Conservation (phyloP, 2,329 filamentous ascomycete species). For the Verticillium longisporum region DNA sequence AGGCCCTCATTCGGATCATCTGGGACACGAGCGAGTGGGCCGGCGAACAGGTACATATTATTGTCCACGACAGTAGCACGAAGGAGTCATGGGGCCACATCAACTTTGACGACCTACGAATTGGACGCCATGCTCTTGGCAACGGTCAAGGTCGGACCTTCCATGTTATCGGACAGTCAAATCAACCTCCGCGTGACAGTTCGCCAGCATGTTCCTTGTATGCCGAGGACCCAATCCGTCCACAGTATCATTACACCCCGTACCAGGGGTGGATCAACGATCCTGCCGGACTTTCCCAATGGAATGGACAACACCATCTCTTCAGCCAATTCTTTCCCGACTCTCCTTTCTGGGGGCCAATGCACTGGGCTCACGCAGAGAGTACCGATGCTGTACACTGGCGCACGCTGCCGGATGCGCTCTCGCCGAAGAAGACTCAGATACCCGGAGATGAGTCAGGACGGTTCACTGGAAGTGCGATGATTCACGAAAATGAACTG, state of each 20-base stretch:
- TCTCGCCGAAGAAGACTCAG: conserved; percentile 9
- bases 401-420: conserved; percentile 15
- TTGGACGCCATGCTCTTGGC: conserved; percentile 17
- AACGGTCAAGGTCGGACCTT: conserved; percentile 17
- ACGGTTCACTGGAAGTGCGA: conserved; percentile 17
- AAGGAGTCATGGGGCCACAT: conserved; percentile 18
- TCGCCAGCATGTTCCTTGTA: conserved; percentile 13
- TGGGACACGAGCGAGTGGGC: conserved; percentile 22
- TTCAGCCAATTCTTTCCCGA: conserved; percentile 18
- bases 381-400: conserved; percentile 18
- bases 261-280: conserved; percentile 22
- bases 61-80: conserved; percentile 17
- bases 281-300: conserved; percentile 16
- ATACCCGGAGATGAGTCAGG: conserved; percentile 13
- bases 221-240: conserved; percentile 16
- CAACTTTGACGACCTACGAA: conserved; percentile 22
- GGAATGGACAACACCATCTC: conserved; percentile 17
- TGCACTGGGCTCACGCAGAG: conserved; percentile 18
- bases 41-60: conserved; percentile 15
- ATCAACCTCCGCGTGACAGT: conserved; percentile 14
- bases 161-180: conserved; percentile 19
- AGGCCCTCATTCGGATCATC: conserved; percentile 19
- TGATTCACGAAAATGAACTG: conserved; percentile 12
- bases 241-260: conserved; percentile 19
- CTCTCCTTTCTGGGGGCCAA: conserved; percentile 16